A percentile compares a stretch with the other conserved stretches of the same genome.
phyloP scores from a whole-genome alignment of 805 yeast species.

The Cyberlindnera maritima region DNA sequence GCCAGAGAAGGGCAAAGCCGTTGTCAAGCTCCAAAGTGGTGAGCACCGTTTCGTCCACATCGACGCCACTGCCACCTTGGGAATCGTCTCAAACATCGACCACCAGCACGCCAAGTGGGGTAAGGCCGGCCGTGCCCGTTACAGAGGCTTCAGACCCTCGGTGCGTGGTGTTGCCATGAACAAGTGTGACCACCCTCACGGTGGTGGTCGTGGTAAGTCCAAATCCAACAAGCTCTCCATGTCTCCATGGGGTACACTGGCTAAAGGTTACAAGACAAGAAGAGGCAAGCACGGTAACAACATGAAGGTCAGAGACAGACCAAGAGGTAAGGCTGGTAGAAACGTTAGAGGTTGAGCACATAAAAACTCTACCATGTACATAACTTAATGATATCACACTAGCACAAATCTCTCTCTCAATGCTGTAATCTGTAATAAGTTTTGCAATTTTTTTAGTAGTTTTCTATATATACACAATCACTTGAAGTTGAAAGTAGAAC shows the following conservation, averaged over 20 bases:
- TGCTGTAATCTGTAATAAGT: background rate
- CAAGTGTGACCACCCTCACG: constrained; percentile 96
- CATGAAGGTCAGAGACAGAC: constrained; percentile 88
- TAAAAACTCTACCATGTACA: background rate
- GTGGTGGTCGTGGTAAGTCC: constrained; percentile 99
- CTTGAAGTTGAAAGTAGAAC: constrained; percentile 56
- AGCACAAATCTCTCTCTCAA: too few species aligned
- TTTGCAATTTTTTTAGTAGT: background rate
- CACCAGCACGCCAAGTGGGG: constrained; percentile 89
- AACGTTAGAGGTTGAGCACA: constrained; percentile 12
- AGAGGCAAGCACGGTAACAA: constrained; percentile 82
- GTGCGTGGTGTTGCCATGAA: constrained; percentile 99
- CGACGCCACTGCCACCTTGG: constrained; percentile 90
- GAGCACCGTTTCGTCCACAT: constrained; percentile 88
- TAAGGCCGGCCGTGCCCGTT: constrained; percentile 94
- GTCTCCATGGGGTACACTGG: constrained; percentile 93
- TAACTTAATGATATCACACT: background rate
- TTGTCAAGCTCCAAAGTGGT: constrained; percentile 83
- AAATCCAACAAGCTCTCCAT: constrained; percentile 92
- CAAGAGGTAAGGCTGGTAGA: constrained; percentile 56
- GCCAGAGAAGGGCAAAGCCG: constrained; percentile 66
- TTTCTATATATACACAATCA: constrained; percentile 1
- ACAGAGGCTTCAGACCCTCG: constrained; percentile 89
- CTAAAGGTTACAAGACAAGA: constrained; percentile 94
- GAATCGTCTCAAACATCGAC: constrained; percentile 88